These are phyloP conservation scores for Catenaria anguillulae DNA, from an alignment of 371 early-diverging fungal species.

Conservation along the genomic window DNA sequence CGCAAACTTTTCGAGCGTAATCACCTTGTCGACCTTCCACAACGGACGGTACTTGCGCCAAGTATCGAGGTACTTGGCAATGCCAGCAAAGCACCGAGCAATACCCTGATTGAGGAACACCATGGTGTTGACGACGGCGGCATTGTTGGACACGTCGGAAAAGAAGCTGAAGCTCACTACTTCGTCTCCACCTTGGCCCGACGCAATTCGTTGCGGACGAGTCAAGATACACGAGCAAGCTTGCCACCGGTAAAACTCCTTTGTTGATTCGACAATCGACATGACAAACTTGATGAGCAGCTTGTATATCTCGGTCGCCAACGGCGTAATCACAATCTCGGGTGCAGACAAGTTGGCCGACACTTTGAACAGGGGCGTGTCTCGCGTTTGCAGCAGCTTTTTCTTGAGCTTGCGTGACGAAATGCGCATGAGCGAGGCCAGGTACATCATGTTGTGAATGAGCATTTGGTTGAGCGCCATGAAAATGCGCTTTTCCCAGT, in stretches of 20 bases:
- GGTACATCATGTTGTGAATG: conserved; percentile 26
- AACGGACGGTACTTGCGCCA: conserved; percentile 42
- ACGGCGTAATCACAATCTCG: conserved; percentile 36
- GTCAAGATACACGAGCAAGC: conserved; percentile 38
- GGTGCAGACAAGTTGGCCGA: conserved; percentile 36
- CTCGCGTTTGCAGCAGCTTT: conserved; percentile 1
- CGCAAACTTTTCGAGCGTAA: conserved; percentile 43
- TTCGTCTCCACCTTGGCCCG: conserved; percentile 18
- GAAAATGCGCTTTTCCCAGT: conserved; percentile 36
- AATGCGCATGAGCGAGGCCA: conserved; percentile 16
- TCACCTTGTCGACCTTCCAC: conserved; percentile 46
- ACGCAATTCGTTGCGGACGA: conserved; percentile 23
- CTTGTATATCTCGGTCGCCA: conserved; percentile 34
- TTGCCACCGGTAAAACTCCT: conserved; percentile 41
- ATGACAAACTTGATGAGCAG: conserved; percentile 35
- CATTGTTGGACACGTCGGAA: conserved; percentile 27
- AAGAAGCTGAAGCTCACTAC: conserved; percentile 34
- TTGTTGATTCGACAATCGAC: conserved; percentile 35
- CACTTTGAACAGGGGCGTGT: conserved; percentile 30
- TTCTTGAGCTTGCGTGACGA: conserved; percentile 10
- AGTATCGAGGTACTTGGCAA: conserved; percentile 32
- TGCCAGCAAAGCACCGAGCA: conserved; percentile 24
- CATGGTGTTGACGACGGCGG: conserved; percentile 22
- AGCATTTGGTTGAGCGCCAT: conserved; percentile 36
- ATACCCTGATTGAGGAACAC: conserved; percentile 25